Conservation (phyloP, 768 basidiomycete species). For the Kwoniella newhampshirensis region DNA sequence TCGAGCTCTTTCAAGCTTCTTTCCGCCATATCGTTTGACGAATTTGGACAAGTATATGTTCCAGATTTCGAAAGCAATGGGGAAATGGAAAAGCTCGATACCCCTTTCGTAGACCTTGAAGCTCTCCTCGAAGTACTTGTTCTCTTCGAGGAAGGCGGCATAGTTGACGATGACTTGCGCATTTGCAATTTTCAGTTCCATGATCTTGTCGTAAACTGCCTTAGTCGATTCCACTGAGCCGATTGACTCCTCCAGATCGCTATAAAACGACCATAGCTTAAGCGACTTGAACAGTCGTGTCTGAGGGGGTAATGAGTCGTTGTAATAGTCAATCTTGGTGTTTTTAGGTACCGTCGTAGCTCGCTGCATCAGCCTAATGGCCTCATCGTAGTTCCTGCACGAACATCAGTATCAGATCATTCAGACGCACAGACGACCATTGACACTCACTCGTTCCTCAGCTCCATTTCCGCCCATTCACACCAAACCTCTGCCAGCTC, state of each 20-base stretch:
- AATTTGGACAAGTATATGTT: conserved; percentile 98
- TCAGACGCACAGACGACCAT: conserved; percentile 3
- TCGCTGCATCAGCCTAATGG: conserved; percentile 93
- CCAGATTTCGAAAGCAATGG: conserved; percentile 98
- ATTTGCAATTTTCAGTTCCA: conserved; percentile 94
- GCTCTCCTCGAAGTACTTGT: conserved; percentile 96
- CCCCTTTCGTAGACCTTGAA: conserved; percentile 99
- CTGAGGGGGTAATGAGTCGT: conserved; percentile 84
- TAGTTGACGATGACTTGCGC: conserved; percentile 98
- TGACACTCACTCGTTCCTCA: conserved; percentile 80
- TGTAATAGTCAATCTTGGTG: conserved; percentile 85
- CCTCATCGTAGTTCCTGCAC: conserved; percentile 94
- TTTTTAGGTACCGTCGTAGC: conserved; percentile 88
- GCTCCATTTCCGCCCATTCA: conserved; percentile 98
- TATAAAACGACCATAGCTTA: conserved; percentile 98
- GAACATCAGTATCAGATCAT: not conserved
- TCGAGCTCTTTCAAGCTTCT: conserved; percentile 90
- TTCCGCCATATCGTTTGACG: conserved; percentile 90
- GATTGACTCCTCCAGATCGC: conserved; percentile 95
- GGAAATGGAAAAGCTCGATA: conserved; percentile 95
- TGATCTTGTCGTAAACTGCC: conserved; percentile 89
- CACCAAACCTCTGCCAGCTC: conserved; percentile 99
- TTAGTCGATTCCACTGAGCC: conserved; percentile 90
- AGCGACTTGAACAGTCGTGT: conserved; percentile 91
- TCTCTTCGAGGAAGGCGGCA: conserved; percentile 93